Evolutionary conservation across 164 flowering plant species (phyloP), one percentile per base, ranked within the genome.

Genomic region (Brasenia schreberi): DNA sequence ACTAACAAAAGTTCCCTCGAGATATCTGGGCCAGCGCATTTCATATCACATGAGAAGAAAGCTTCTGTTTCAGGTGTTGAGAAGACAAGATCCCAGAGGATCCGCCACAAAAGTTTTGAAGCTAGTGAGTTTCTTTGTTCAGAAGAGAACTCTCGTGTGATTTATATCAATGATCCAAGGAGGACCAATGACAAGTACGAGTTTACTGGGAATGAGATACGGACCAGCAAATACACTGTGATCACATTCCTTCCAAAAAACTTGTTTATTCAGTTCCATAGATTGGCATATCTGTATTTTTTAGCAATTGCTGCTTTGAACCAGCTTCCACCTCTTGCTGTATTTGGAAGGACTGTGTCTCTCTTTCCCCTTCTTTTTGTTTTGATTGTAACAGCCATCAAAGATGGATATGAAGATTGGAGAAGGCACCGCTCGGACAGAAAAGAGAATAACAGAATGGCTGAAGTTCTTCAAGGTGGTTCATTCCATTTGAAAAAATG

Each of bases 361-460:
- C 96, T 91, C 69, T 86, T 91, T 64, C 97, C 97, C 18, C 92
- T 91, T 43, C 81, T 89, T 33, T 87, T 91, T 76, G 97, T 91
- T 70, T 87, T 91, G 58, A 79, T 80, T 67, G 97, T 91, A 66
- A 91, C 97, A 5, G 96, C 97, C 42, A 78, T 91, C 43, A 91
- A 91, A 79, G 97, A 91, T 84, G 97, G 96, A 5, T 91, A 91
- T 74, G 97, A 91, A 76, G 97, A 91, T 73, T 91, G 96, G 94
- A 76, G 97, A 67, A 86, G 97, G 65, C 94, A 91, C 77, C 83
- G 96, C 68, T 89, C 97, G 18, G 97, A 91, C 59, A 61, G 79
- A 69, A 86, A 85, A 39, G 97, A 91, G 81, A 91, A 91, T 72
- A 89, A 89, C 67, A 73, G 92, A 56, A 87, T 85, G 73, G 82